These are phyloP conservation scores for Tricholoma sp. DNA, from an alignment of 768 basidiomycete genomes.

Conservation along the genomic window DNA sequence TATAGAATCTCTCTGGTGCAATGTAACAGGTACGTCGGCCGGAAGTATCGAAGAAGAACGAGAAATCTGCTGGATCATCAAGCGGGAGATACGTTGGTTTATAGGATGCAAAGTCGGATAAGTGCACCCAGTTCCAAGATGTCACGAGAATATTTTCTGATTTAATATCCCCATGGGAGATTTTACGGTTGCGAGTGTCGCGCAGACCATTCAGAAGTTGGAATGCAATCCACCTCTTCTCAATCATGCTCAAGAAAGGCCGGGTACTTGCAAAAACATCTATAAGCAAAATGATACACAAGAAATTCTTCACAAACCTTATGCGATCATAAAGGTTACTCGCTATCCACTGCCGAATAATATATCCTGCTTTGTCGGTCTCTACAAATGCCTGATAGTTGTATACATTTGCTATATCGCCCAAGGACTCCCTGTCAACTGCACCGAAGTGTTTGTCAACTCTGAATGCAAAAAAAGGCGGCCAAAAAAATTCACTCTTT, in stretches of 20 bases:
- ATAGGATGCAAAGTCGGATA: conserved; percentile 93
- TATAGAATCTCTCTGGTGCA: conserved; percentile 94
- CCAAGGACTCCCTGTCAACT: conserved; percentile 84
- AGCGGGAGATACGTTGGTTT: conserved; percentile 94
- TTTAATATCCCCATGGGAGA: conserved; percentile 98
- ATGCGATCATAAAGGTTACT: conserved; percentile 96
- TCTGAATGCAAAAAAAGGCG: background rate
- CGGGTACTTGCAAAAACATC: conserved; percentile 61
- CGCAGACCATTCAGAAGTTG: conserved; percentile 84
- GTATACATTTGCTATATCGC: conserved; percentile 84
- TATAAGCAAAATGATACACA: background rate
- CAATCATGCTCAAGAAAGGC: conserved; percentile 84
- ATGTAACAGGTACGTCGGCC: conserved; percentile 92
- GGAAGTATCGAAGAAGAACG: conserved; percentile 96
- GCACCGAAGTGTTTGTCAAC: conserved; percentile 7
- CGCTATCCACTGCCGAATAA: conserved; percentile 91
- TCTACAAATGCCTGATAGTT: conserved; percentile 87
- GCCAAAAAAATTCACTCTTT: conserved; percentile 53
- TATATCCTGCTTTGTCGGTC: conserved; percentile 93
- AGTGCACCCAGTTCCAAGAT: conserved; percentile 92
- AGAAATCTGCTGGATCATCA: conserved; percentile 96
- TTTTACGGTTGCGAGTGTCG: conserved; percentile 76
- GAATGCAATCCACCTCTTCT: conserved; percentile 98
- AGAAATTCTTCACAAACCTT: conserved; percentile 52
- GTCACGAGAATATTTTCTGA: conserved; percentile 96